Evolutionary conservation across 2,329 filamentous ascomycete genomes (phyloP).

Genomic region (Venturia nashicola): DNA sequence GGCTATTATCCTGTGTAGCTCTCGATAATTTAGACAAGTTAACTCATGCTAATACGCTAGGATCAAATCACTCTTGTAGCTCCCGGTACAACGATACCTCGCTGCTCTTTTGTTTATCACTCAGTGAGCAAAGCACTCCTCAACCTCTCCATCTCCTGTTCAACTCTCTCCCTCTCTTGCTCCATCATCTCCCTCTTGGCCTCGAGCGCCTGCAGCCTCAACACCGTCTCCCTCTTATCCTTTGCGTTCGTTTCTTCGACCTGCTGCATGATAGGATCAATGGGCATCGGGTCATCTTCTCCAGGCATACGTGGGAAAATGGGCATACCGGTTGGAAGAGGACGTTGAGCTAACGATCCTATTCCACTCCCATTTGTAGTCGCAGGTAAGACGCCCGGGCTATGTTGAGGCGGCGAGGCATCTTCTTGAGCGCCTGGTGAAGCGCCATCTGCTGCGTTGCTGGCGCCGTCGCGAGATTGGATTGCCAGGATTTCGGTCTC

Average conservation of each 20-base stretch:
- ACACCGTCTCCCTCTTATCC: neutral
- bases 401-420: neutral
- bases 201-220: conserved; percentile 1
- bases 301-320: neutral
- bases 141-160: conserved; percentile 6
- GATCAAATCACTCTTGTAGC: too few relatives aligned
- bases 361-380: neutral
- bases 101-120: neutral
- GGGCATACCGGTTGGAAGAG: neutral
- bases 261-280: neutral
- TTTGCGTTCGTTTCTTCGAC: neutral
- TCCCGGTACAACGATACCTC: neutral
- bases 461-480: neutral
- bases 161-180: neutral
- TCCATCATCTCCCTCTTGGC: conserved; percentile 6
- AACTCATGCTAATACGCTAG: too few relatives aligned
- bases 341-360: neutral
- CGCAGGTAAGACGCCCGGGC: neutral
- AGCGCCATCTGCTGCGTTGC: neutral
- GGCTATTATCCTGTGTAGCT: too few relatives aligned
- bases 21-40: too few relatives aligned
- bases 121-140: neutral
- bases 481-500: neutral
- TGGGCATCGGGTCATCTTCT: neutral
- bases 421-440: neutral